Conservation (phyloP, 352 stramenopile genomes). For the Globisporangium nodosum region DNA sequence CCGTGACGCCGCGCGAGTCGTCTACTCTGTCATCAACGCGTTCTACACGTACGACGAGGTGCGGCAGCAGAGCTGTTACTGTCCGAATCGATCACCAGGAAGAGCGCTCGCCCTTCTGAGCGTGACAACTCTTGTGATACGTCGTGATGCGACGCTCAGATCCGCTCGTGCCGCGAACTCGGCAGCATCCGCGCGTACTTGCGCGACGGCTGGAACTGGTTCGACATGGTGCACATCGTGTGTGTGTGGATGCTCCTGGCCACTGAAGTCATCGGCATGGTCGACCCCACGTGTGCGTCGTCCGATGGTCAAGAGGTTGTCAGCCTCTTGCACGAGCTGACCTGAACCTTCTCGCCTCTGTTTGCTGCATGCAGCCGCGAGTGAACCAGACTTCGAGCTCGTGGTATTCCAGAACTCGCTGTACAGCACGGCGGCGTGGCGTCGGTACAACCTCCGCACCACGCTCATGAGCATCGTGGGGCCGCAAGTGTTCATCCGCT, state of each 20-base stretch:
- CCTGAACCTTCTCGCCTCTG: background rate
- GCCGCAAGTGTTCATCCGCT: slow-evolving; percentile 74
- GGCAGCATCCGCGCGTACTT: slow-evolving; percentile 58
- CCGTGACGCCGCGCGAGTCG: slow-evolving; percentile 39
- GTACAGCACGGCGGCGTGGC: slow-evolving; percentile 46
- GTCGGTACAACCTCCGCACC: slow-evolving; percentile 64
- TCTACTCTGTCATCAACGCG: slow-evolving; percentile 64
- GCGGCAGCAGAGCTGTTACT: background rate
- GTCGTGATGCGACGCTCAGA: slow-evolving; percentile 8
- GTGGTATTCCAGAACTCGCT: slow-evolving; percentile 57
- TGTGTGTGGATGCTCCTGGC: slow-evolving; percentile 64
- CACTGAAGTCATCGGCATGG: slow-evolving; percentile 42
- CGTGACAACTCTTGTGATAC: background rate
- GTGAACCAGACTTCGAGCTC: slow-evolving; percentile 39
- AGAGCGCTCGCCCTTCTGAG: background rate
- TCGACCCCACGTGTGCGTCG: slow-evolving; percentile 22
- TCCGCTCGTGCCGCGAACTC: slow-evolving; percentile 39
- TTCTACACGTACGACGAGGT: slow-evolving; percentile 70
- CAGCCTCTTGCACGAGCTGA: background rate
- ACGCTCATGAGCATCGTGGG: slow-evolving; percentile 77
- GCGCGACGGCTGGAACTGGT: slow-evolving; percentile 72
- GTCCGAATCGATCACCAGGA: background rate
- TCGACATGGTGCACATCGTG: slow-evolving; percentile 64
- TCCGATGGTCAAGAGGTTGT: background rate
- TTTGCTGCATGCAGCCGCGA: slow-evolving; percentile 4